Evolutionary conservation across 345 rosid genomes (phyloP).

Genomic region (Eucalyptus polyanthemos): DNA sequence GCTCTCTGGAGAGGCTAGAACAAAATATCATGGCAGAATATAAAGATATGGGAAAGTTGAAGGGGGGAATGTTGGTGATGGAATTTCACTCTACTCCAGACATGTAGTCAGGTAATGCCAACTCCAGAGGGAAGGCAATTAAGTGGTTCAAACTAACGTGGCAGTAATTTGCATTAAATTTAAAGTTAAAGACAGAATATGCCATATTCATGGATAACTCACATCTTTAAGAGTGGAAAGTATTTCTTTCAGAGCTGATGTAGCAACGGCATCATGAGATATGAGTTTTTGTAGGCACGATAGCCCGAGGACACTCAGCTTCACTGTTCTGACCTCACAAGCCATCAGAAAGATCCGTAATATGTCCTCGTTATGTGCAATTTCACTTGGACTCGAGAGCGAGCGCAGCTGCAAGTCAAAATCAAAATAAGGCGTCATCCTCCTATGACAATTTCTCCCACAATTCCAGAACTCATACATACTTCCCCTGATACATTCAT

Average conservation of each 20-base stretch:
- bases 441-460: background rate
- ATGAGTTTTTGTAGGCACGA: slow-evolving; percentile 93
- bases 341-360: slow-evolving; percentile 85
- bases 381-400: slow-evolving; percentile 75
- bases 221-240: slow-evolving; percentile 78
- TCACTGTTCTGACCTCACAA: slow-evolving; percentile 74
- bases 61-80: background rate
- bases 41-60: background rate
- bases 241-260: slow-evolving; percentile 73
- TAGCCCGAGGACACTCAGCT: slow-evolving; percentile 90
- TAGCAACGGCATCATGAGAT: slow-evolving; percentile 89
- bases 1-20: background rate
- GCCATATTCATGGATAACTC: slow-evolving; percentile 11
- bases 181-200: background rate
- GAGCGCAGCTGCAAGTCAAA: slow-evolving; percentile 57
- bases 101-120: background rate
- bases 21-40: background rate
- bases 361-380: slow-evolving; percentile 75
- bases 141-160: background rate
- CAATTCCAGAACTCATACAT: background rate
- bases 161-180: background rate
- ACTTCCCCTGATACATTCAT: background rate
- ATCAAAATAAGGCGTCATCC: background rate
- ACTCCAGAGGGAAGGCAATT: background rate
- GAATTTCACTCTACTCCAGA: background rate